Percentiles rank a stretch among this genome's conserved stretches.
These are phyloP conservation scores for Scytalidium lignicola DNA, from an alignment of 2,329 filamentous ascomycete genomes.

Conservation along the genomic window DNA sequence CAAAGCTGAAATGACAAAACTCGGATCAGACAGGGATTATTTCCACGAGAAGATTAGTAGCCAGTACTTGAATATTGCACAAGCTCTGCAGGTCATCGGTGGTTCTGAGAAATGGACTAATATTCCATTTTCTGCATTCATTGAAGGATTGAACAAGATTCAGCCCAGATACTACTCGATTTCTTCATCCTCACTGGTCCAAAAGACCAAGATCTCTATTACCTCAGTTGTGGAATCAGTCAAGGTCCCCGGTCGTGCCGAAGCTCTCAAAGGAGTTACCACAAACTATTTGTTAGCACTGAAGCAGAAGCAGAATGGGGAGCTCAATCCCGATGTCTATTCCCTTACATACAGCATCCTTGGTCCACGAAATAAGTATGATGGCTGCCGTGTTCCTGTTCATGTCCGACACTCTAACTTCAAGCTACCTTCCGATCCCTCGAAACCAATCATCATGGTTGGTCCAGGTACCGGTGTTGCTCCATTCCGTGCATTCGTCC, in stretches of 20 bases:
- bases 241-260: conserved; percentile 67
- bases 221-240: conserved; percentile 91
- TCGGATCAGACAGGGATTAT: conserved; percentile 91
- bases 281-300: conserved; percentile 95
- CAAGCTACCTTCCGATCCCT: conserved; percentile 92
- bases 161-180: conserved; percentile 99
- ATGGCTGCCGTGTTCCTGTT: conserved; percentile 89
- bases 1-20: conserved; percentile 82
- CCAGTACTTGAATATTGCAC: conserved; percentile 84
- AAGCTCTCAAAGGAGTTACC: conserved; percentile 85
- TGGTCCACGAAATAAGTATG: conserved; percentile 94
- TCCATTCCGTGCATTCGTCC: conserved; percentile 91
- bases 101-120: conserved; percentile 73
- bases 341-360: conserved; percentile 80
- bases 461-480: conserved; percentile 95
- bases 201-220: conserved; percentile 91
- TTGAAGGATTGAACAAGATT: conserved; percentile 90
- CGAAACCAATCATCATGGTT: conserved; percentile 92
- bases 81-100: conserved; percentile 69
- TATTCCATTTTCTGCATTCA: conserved; percentile 89
- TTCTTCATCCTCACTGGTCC: conserved; percentile 89
- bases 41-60: conserved; percentile 82
- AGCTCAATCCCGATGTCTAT: conserved; percentile 74
- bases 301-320: conserved; percentile 94
- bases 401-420: conserved; percentile 98